Base-by-base conservation (phyloP, 2,329 filamentous ascomycete genomes). In the Botrytis aclada region DNA sequence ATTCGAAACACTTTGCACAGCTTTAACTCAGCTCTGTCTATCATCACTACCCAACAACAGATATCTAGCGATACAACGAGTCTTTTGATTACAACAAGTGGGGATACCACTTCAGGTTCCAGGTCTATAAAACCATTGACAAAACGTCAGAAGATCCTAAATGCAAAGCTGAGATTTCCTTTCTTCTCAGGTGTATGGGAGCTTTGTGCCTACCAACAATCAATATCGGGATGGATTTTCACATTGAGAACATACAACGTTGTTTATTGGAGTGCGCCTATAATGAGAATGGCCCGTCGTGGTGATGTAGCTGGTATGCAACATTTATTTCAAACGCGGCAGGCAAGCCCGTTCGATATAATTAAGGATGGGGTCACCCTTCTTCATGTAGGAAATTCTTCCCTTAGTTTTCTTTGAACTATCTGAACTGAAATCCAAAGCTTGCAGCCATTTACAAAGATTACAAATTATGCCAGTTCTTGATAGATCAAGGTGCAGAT, bases 391-490 rank as follows among this genome's bases (percentile, higher is more conserved):
- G 18, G 41, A 12, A 32, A 2, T 3, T 16, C 3, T 34, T 8
- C 20, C 29, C 6, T 25, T 0, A 1, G 1, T 14, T 8, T 0
- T 25, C 1, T 20, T 64, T 10, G 9, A 45, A 45, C 20, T 2
- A 1, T 7, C 5, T 3, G 14, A 12, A 39, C n/a, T 45, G 4
- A 32, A 22, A 4, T 22, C 1, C 3, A 0, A 43, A 64, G 61
- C 0, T 0, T 3, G 61, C n/a, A 18, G 39, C n/a, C 6, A 0
- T 0, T 5, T 0, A 0, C 0, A 0, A 0, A 4, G 2, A 20
- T 1, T 8, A 32, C 2, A 6, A 22, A 0, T 0, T 1, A 32
- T 64, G 41, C 6, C 62, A 5, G 18, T 22, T 64, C 5, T 64
- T 64, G 6, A 16, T 64, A 34, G 10, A 64, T 8, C 41, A 45